Percentiles rank a stretch among this genome's conserved stretches.
phyloP scores from a whole-genome alignment of 1,284 basidiomycete genomes.

The Ceratobasidium sp. region DNA sequence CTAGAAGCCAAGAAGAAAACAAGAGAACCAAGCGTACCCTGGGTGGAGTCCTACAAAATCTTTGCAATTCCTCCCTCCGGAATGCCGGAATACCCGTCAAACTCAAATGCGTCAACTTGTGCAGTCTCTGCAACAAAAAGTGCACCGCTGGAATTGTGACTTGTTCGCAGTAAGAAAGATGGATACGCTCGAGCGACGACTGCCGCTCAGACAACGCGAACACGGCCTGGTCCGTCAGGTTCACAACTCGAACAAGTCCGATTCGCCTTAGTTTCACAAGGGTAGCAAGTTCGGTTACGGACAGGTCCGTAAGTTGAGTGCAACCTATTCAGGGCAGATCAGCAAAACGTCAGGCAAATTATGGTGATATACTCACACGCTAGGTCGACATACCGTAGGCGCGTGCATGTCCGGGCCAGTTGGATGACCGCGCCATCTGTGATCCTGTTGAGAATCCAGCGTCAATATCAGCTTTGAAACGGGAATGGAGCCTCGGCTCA shows the following conservation, averaged over 20 bases:
- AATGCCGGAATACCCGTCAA: constrained; percentile 97
- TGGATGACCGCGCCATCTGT: constrained; percentile 90
- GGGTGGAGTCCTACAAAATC: constrained; percentile 90
- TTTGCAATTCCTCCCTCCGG: constrained; percentile 84
- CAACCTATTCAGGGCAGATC: constrained; percentile 69
- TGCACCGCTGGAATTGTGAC: constrained; percentile 92
- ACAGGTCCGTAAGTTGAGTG: constrained; percentile 88
- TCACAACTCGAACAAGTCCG: constrained; percentile 90
- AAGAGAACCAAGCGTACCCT: constrained; percentile 63
- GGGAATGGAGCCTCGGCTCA: constrained; percentile 51
- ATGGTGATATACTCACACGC: constrained; percentile 75
- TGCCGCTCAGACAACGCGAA: constrained; percentile 85
- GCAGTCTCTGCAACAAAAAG: constrained; percentile 86
- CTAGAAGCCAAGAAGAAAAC: background rate
- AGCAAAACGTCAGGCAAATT: constrained; percentile 35
- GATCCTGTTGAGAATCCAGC: constrained; percentile 63
- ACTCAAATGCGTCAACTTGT: constrained; percentile 92
- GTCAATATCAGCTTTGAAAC: constrained; percentile 1
- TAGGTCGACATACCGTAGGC: constrained; percentile 96
- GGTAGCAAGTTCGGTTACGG: constrained; percentile 89
- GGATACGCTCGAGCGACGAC: constrained; percentile 91
- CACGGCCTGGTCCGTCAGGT: constrained; percentile 93
- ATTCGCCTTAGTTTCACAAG: constrained; percentile 93
- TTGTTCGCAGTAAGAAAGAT: constrained; percentile 97
- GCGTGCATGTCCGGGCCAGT: constrained; percentile 87